Percentiles rank a stretch among this genome's conserved stretches.
Conservation (phyloP, 73 alveolate genomes). For the Tetrahymena malaccensis region DNA sequence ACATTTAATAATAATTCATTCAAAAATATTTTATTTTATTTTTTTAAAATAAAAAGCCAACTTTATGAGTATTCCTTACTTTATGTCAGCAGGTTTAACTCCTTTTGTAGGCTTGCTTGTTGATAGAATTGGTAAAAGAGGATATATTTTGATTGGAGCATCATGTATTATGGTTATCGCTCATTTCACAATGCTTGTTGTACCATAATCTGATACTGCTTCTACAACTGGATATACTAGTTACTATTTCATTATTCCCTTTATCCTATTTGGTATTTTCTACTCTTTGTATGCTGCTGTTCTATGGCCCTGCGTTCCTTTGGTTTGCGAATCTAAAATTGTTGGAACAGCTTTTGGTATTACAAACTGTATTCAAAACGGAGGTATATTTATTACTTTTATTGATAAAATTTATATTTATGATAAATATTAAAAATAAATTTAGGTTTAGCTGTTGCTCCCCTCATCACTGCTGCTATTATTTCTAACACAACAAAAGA, state of each 20-base stretch:
- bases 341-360: conserved; percentile 90
- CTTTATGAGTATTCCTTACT: conserved; percentile 56
- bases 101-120: conserved; percentile 65
- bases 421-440: background rate
- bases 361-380: conserved; percentile 64
- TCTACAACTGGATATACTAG: conserved; percentile 7
- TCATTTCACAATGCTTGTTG: conserved; percentile 29
- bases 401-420: conserved; percentile 11
- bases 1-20: background rate
- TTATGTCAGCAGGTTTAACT: conserved; percentile 61
- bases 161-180: conserved; percentile 35
- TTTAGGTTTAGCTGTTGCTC: background rate
- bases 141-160: conserved; percentile 28
- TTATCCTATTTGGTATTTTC: conserved; percentile 60
- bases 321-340: conserved; percentile 55
- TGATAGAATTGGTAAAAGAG: conserved; percentile 62
- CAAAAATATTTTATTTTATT: conserved; percentile 47
- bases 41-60: background rate
- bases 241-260: conserved; percentile 13
- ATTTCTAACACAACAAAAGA: background rate
- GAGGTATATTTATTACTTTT: conserved; percentile 64
- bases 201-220: conserved; percentile 37
- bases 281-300: conserved; percentile 75
- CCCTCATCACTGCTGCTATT: background rate
- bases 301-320: conserved; percentile 77